Evolutionary conservation across 345 rosid genomes (phyloP), one percentile per base, ranked within the genome.

Genomic region (Microcos paniculata): DNA sequence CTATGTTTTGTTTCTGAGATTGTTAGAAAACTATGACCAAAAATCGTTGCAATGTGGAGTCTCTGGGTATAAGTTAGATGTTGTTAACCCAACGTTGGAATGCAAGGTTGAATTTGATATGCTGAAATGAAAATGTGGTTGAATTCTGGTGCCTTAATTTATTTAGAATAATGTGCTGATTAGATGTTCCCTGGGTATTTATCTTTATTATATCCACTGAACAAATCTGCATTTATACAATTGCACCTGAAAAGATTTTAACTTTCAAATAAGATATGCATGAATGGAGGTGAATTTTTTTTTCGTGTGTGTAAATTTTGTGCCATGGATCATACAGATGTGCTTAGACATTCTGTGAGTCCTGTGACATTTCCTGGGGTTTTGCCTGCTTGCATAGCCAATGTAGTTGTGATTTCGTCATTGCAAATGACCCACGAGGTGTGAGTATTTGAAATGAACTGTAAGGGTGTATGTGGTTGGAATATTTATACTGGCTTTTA

Each of bases 401-500:
- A 12, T 24, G 18, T 57, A 26, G 40, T 46, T 26, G 18, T 28
- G 40, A 16, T 46, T 67, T 46, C 35, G 23, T 48, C 30, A 4
- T n/a, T 26, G 16, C 56, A 67, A 26, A 57, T 28, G 33, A 46
- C 66, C 66, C 8, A 33, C 38, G 23, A 62, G 33, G 38, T 33
- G 67, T 35, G 46, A 15, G 18, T 62, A 62, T 35, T 13, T 9
- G 21, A 66, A 66, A 68, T 28, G 28, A 46, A 16, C 42, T 48
- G 9, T 24, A 49, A 38, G 30, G 42, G 19, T 24, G 3, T 9
- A 19, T 18, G 38, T 69, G 43, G 30, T 69, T 14, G 4, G 28
- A 49, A 46, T 68, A 30, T 48, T 28, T 68, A 48, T 46, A 66
- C 21, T 66, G 30, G 38, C 53, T 66, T 66, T 66, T n/a, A 66